Evolutionary conservation across 1,139 yeast genomes (phyloP).

Genomic region (Kurtzmaniella quercitrusa): DNA sequence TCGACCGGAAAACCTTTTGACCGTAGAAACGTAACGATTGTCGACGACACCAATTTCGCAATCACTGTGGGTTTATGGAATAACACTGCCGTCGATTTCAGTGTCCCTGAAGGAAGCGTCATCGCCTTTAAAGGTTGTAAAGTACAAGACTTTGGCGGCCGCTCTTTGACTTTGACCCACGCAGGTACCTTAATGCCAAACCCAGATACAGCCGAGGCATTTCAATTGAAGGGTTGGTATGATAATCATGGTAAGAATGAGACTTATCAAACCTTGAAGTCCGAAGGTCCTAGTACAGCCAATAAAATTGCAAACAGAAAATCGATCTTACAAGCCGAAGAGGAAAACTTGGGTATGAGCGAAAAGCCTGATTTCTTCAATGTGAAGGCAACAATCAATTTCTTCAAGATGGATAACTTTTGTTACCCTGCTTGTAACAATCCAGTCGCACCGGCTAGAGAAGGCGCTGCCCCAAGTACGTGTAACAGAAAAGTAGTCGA

Average conservation of each 20-base stretch:
- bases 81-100: slow-evolving; percentile 74
- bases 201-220: slow-evolving; percentile 90
- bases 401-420: slow-evolving; percentile 68
- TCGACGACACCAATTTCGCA: slow-evolving; percentile 78
- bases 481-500: slow-evolving; percentile 85
- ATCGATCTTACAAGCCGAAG: slow-evolving; percentile 63
- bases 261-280: slow-evolving; percentile 58
- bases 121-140: slow-evolving; percentile 89
- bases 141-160: slow-evolving; percentile 86
- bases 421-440: slow-evolving; percentile 88
- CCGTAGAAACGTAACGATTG: slow-evolving; percentile 83
- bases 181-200: slow-evolving; percentile 71
- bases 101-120: slow-evolving; percentile 74
- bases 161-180: slow-evolving; percentile 76
- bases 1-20: slow-evolving; percentile 87
- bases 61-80: slow-evolving; percentile 90
- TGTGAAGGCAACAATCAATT: slow-evolving; percentile 69
- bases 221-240: slow-evolving; percentile 90
- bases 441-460: slow-evolving; percentile 24
- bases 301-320: slow-evolving; percentile 48
- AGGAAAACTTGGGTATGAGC: slow-evolving; percentile 65
- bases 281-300: slow-evolving; percentile 23
- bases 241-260: slow-evolving; percentile 70
- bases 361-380: slow-evolving; percentile 78
- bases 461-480: slow-evolving; percentile 20